phyloP scores from a whole-genome alignment of 148 eudicot genomes.

The Vaccinium myrtillus region DNA sequence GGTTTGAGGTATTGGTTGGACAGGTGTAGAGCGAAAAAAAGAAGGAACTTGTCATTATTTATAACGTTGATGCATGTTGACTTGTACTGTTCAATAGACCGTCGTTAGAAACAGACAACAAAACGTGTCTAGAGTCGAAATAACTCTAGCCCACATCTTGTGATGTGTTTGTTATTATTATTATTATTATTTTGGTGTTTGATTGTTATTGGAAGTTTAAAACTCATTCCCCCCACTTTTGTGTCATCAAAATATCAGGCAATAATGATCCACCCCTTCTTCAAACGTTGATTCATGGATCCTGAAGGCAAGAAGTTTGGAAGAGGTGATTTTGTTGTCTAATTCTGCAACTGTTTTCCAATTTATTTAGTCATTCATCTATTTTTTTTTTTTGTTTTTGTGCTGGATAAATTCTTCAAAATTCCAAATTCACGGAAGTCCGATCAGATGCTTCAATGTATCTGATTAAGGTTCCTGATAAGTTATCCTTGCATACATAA shows the following conservation, averaged over 20 bases:
- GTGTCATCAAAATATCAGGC: conserved; percentile 30
- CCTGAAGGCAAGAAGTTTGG: conserved; percentile 80
- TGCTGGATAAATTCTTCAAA: background rate
- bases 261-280: conserved; percentile 35
- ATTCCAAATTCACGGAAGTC: background rate
- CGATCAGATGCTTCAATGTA: background rate
- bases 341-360: background rate
- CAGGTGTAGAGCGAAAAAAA: background rate
- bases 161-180: background rate
- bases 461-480: conserved; percentile 5
- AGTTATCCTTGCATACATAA: background rate
- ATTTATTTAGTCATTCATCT: background rate
- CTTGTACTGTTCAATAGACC: background rate
- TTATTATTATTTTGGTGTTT: background rate
- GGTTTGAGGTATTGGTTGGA: background rate
- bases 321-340: conserved; percentile 47
- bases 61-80: background rate
- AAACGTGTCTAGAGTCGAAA: background rate
- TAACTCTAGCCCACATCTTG: background rate
- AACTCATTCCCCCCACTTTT: background rate
- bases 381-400: background rate
- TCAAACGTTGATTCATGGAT: conserved; percentile 67
- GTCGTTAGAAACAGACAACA: background rate
- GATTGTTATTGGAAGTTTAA: background rate
- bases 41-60: background rate